A percentile compares a stretch with the other conserved stretches of the same genome.
phyloP scores from a whole-genome alignment of 2,329 filamentous ascomycete genomes.

The Phymatotrichopsis omnivora region DNA sequence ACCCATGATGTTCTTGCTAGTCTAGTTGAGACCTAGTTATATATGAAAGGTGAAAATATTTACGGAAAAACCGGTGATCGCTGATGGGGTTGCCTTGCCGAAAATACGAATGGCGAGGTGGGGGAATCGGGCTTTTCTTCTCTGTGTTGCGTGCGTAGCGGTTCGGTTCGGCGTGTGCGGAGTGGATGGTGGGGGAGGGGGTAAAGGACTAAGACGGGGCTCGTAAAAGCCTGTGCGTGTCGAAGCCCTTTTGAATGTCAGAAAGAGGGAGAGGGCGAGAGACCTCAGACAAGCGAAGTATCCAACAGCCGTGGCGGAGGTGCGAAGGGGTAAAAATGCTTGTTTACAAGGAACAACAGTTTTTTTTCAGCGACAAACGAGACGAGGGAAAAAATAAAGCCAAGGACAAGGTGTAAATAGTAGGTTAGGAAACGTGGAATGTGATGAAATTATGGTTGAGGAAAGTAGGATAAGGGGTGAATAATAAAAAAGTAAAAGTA shows the following conservation, averaged over 20 bases:
- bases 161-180: conserved; percentile 5
- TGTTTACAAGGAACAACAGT: too few relatives aligned
- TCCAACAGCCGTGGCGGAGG: neutral
- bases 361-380: too few relatives aligned
- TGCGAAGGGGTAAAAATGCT: too few relatives aligned
- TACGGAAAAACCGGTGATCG: conserved; percentile 21
- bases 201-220: neutral
- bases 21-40: conserved; percentile 16
- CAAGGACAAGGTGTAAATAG: too few relatives aligned
- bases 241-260: neutral
- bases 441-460: too few relatives aligned
- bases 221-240: neutral
- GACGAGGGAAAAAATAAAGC: too few relatives aligned
- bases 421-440: too few relatives aligned
- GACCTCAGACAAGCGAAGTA: neutral
- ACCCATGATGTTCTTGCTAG: conserved; percentile 67
- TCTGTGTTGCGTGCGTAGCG: conserved; percentile 8
- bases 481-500: too few relatives aligned
- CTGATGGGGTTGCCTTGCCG: too few relatives aligned
- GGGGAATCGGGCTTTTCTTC: conserved; percentile 11
- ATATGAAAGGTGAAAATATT: conserved; percentile 10
- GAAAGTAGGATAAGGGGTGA: too few relatives aligned
- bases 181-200: neutral
- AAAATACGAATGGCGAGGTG: conserved; percentile 6
- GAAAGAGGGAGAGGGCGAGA: neutral